Conservation (phyloP, 2,329 filamentous ascomycete species). For the Aspergillus ustus region DNA sequence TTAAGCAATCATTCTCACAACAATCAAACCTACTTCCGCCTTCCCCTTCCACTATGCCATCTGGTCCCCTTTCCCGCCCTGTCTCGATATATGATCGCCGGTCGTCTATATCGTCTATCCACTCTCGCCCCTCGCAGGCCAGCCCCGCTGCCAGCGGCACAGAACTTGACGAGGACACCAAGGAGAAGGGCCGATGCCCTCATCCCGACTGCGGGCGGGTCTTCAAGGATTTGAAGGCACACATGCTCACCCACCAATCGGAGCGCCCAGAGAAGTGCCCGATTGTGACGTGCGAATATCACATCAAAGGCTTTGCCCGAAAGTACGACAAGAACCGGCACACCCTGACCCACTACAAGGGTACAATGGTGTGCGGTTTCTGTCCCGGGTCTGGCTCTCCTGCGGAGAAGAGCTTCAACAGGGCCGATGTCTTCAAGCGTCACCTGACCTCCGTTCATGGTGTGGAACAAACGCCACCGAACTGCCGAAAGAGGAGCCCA, state of each 20-base stretch:
- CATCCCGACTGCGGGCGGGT: slow-evolving; percentile 81
- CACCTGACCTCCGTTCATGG: slow-evolving; percentile 89
- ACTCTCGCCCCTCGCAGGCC: slow-evolving; percentile 66
- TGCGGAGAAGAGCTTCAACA: slow-evolving; percentile 93
- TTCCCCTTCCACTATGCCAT: slow-evolving; percentile 70
- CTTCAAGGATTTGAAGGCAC: slow-evolving; percentile 91
- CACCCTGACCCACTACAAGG: slow-evolving; percentile 94
- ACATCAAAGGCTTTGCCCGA: slow-evolving; percentile 87
- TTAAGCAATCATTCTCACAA: slow-evolving; percentile 35
- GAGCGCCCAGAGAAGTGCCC: slow-evolving; percentile 94
- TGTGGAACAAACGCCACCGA: slow-evolving; percentile 90
- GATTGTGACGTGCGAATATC: slow-evolving; percentile 88
- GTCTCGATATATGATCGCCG: slow-evolving; percentile 57
- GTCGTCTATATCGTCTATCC: slow-evolving; percentile 72
- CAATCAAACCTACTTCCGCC: slow-evolving; percentile 36
- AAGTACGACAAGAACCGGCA: slow-evolving; percentile 98
- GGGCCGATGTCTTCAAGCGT: slow-evolving; percentile 93
- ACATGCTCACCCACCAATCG: slow-evolving; percentile 91
- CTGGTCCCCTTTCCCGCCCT: slow-evolving; percentile 55
- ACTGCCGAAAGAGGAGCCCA: slow-evolving; percentile 77
- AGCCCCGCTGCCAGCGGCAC: slow-evolving; percentile 65
- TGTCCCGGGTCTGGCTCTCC: slow-evolving; percentile 87
- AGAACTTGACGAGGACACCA: slow-evolving; percentile 65
- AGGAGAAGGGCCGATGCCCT: slow-evolving; percentile 73
- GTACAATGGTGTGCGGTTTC: slow-evolving; percentile 95